Percentiles rank a stretch among this genome's conserved stretches.
These are phyloP conservation scores for Ceratobasidium sp. DNA, from an alignment of 1,284 basidiomycete genomes.

Conservation along the genomic window DNA sequence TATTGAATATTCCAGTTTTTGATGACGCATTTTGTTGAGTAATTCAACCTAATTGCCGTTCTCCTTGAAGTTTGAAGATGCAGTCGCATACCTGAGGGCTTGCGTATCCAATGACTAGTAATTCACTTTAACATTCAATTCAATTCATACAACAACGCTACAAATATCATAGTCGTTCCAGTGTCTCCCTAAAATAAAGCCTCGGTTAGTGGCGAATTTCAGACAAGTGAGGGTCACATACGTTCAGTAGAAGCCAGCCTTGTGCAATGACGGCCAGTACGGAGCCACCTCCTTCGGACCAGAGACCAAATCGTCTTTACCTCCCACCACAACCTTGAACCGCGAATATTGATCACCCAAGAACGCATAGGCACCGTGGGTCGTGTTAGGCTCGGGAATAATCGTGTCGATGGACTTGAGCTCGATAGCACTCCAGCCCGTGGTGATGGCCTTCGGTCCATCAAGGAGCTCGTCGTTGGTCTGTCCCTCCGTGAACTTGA, in stretches of 20 bases:
- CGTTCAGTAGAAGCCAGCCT: conserved; percentile 16
- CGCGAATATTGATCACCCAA: not conserved
- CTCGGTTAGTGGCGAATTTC: too few relatives aligned
- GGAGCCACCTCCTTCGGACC: not conserved
- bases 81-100: too few relatives aligned
- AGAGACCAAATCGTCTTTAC: not conserved
- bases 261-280: conserved; percentile 10
- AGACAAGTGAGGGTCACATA: not conserved
- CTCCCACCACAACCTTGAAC: conserved; percentile 10
- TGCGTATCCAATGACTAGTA: too few relatives aligned
- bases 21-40: too few relatives aligned
- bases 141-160: too few relatives aligned
- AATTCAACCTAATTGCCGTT: too few relatives aligned
- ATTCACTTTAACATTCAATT: too few relatives aligned
- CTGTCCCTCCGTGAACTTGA: not conserved
- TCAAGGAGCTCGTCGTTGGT: conserved; percentile 27
- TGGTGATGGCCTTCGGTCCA: conserved; percentile 15
- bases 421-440: not conserved
- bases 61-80: too few relatives aligned
- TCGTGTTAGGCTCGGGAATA: not conserved
- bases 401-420: conserved; percentile 4
- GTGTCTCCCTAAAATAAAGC: too few relatives aligned
- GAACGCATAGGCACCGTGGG: not conserved
- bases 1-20: too few relatives aligned
- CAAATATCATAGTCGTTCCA: too few relatives aligned